phyloP scores from a whole-genome alignment of 495 filamentous ascomycete genomes.

The Hamigera avellanea region DNA sequence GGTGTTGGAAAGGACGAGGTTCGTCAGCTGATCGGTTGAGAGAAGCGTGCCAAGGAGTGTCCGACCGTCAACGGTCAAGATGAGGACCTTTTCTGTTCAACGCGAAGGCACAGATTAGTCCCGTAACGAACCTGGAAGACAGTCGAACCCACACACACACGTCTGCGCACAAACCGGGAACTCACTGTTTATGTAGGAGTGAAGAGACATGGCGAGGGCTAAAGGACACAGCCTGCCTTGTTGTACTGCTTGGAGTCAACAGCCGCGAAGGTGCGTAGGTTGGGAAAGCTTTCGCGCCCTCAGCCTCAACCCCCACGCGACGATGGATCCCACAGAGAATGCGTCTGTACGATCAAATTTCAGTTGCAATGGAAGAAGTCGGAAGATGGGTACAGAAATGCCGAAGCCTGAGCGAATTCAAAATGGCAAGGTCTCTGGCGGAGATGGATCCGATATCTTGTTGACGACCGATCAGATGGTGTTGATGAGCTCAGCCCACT shows the following conservation, averaged over 20 bases:
- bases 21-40: conserved; percentile 85
- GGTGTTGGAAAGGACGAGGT: conserved; percentile 75
- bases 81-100: conserved; percentile 69
- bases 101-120: not conserved
- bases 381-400: no score
- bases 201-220: conserved; percentile 46
- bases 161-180: conserved; percentile 1
- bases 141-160: not conserved
- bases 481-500: no score
- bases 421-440: no score
- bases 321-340: no score
- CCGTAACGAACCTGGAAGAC: no score
- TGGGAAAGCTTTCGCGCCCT: no score
- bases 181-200: conserved; percentile 56
- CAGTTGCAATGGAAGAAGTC: no score
- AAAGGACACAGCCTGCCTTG: not conserved
- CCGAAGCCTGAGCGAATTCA: no score
- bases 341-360: no score
- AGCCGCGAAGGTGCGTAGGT: not conserved
- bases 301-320: no score
- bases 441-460: no score
- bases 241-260: not conserved
- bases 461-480: no score
- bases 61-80: conserved; percentile 88
- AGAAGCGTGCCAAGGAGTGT: conserved; percentile 74